Conservation (phyloP, 2,329 filamentous ascomycete genomes). For the Epichloe glyceriae region DNA sequence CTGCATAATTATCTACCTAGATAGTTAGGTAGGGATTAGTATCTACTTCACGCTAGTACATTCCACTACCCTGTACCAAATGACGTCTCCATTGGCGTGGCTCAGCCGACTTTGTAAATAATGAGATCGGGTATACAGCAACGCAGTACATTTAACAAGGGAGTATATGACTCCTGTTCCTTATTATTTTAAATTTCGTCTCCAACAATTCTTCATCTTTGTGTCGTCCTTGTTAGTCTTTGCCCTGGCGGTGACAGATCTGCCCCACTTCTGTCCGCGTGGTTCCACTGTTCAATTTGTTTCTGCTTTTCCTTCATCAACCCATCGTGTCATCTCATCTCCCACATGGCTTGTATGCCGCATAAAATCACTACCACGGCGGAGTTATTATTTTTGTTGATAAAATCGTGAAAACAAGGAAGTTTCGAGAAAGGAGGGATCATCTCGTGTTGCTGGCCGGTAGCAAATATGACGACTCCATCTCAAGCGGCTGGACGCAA, state of each 20-base stretch:
- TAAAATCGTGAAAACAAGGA: no score
- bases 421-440: background rate
- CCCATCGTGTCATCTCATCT: background rate
- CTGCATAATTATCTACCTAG: no score
- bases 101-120: no score
- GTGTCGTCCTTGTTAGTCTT: background rate
- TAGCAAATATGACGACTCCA: conserved; percentile 13
- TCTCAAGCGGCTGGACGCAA: conserved; percentile 26
- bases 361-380: background rate
- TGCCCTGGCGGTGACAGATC: background rate
- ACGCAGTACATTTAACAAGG: no score
- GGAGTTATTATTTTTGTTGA: background rate
- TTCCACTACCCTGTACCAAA: no score
- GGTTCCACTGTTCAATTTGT: background rate
- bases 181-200: background rate
- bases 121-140: no score
- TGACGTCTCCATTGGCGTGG: no score
- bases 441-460: background rate
- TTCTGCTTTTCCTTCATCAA: background rate
- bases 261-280: background rate
- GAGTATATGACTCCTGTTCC: no score
- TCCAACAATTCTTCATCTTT: background rate
- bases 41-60: no score
- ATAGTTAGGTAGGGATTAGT: no score
- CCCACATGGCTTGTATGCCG: background rate